A percentile compares a stretch with the other conserved stretches of the same genome.
These are phyloP conservation scores for Lactifluus echinatus DNA, from an alignment of 768 basidiomycete species.

Conservation along the genomic window DNA sequence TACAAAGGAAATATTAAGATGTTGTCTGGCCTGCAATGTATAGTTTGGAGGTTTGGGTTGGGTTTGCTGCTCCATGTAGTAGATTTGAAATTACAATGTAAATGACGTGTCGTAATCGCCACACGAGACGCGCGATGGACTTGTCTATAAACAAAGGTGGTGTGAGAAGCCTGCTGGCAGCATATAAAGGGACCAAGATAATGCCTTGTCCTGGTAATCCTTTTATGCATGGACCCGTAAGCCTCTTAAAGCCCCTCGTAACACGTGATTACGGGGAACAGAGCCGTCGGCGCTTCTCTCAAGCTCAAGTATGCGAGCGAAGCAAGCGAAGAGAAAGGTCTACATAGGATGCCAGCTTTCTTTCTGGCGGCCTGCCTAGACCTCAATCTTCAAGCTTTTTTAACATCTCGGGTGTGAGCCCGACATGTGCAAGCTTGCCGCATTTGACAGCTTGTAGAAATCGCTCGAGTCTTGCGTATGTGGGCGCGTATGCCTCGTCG, in stretches of 20 bases:
- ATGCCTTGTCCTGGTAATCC: neutral
- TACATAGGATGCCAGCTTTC: neutral
- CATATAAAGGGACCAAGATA: neutral
- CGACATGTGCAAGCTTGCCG: neutral
- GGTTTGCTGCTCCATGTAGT: no score
- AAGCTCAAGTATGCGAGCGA: neutral
- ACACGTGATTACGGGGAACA: neutral
- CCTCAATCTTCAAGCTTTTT: neutral
- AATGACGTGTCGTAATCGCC: no score
- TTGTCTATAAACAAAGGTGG: neutral
- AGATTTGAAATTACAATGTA: no score
- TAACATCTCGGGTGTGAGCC: constrained; percentile 9
- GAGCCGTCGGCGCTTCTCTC: neutral
- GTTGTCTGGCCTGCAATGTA: no score
- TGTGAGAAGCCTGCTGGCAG: neutral
- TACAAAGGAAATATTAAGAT: no score
- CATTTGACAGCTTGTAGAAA: neutral
- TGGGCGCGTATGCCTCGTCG: constrained; percentile 7
- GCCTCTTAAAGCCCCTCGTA: no score
- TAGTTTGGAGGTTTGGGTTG: no score
- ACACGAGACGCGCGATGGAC: no score
- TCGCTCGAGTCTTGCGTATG: neutral
- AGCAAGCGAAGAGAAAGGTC: neutral
- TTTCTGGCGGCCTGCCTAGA: neutral
- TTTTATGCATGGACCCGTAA: neutral